These are phyloP conservation scores for Hemisphaericaspora xylanilytica DNA, from an alignment of 1,139 yeast species.

Conservation along the genomic window DNA sequence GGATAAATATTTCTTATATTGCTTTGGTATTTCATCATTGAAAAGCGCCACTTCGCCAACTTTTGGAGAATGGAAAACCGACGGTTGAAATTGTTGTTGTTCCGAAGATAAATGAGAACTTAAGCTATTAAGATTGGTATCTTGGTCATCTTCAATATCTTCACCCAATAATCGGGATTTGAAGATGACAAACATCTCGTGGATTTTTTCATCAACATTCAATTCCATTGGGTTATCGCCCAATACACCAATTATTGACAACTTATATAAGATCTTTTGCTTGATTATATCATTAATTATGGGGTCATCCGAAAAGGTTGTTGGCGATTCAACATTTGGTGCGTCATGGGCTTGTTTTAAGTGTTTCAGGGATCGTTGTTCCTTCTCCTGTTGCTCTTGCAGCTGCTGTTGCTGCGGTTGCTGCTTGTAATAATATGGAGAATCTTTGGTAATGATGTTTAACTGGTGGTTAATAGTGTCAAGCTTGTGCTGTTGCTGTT, in stretches of 20 bases:
- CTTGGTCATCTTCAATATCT: conserved; percentile 3
- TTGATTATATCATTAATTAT: conserved; percentile 32
- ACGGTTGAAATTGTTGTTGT: conserved; percentile 7
- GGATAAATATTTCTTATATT: conserved; percentile 24
- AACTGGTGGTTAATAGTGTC: conserved; percentile 21
- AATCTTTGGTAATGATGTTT: conserved; percentile 29
- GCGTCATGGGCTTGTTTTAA: not conserved
- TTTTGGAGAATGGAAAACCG: conserved; percentile 16
- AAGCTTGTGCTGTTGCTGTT: conserved; percentile 18
- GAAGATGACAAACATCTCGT: conserved; percentile 34
- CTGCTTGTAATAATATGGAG: conserved; percentile 22
- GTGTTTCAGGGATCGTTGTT: conserved; percentile 5
- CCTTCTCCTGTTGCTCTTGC: conserved; percentile 7
- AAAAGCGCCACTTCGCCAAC: conserved; percentile 26
- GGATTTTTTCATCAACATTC: conserved; percentile 24
- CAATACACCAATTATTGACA: conserved; percentile 37
- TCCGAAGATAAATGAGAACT: not conserved
- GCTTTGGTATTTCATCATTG: conserved; percentile 16
- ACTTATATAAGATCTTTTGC: conserved; percentile 36
- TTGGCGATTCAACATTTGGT: conserved; percentile 9
- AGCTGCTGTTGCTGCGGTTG: conserved; percentile 1
- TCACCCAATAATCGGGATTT: conserved; percentile 26
- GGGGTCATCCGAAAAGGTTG: conserved; percentile 31
- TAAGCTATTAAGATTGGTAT: not conserved
- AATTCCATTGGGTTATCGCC: conserved; percentile 35